Percentiles rank a stretch among this genome's conserved stretches.
Evolutionary conservation across 1,284 basidiomycete species (phyloP).

Genomic region (Ustilago loliicola): DNA sequence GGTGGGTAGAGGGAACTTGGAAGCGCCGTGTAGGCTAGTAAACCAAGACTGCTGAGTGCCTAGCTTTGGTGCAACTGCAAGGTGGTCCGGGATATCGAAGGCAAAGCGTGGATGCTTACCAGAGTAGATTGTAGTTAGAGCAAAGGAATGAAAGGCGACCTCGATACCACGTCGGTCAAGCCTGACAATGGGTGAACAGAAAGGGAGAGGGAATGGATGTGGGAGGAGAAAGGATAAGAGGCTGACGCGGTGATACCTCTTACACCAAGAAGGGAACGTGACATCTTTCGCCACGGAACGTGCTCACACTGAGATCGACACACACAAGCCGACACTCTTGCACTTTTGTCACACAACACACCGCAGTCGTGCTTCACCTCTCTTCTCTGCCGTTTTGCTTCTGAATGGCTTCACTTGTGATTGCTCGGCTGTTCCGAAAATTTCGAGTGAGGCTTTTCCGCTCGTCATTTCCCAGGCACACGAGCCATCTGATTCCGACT

Average conservation of each 20-base stretch:
- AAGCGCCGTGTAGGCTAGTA: neutral
- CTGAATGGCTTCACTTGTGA: neutral
- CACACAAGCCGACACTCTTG: neutral
- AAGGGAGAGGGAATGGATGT: neutral
- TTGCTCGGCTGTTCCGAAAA: conserved; percentile 17
- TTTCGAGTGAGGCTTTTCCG: conserved; percentile 22
- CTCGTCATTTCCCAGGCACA: conserved; percentile 13
- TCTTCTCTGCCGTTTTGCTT: neutral
- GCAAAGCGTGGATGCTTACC: conserved; percentile 33
- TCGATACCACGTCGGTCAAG: conserved; percentile 23
- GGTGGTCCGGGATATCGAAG: conserved; percentile 4
- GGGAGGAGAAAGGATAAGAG: conserved; percentile 2
- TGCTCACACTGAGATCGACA: conserved; percentile 18
- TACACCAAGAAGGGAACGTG: conserved; percentile 30
- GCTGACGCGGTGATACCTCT: neutral
- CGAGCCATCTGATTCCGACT: neutral
- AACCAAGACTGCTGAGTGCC: neutral
- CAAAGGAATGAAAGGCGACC: conserved; percentile 12
- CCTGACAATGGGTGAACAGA: conserved; percentile 1
- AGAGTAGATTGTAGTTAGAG: neutral
- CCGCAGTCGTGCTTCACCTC: neutral
- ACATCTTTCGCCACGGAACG: conserved; percentile 36
- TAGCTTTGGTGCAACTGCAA: neutral
- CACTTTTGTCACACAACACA: neutral
- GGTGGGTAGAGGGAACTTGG: neutral